Base-by-base conservation (phyloP, 2,329 filamentous ascomycete genomes). In the Fusarium praegraminearum region DNA sequence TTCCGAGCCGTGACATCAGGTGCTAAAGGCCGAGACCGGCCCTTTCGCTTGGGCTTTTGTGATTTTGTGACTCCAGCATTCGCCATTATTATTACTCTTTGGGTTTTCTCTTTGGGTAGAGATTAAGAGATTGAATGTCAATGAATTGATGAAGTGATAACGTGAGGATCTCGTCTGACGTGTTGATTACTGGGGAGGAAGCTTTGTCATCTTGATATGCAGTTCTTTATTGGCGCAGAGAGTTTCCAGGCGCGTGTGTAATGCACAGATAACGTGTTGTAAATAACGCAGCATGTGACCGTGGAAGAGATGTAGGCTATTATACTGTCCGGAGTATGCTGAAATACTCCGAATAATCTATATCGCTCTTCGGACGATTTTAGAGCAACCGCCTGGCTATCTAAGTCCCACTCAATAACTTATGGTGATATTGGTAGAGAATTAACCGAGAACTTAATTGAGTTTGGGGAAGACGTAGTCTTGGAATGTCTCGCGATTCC, bases 1-100 rank as follows among this genome's bases (percentile, higher is more conserved):
- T 65, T 65, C 16, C 62, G 47, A 7, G 62, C 62, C 12, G 60
- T 65, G 3, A 65, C 62, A 7, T 65, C 52, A 11, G 62, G 52
- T 4, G 62, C 60, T 15, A 65, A 30, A 24, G 62, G 62, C 28
- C 62, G 33, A 26, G 40, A 35, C 36, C 62, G 62, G 8, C 54
- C 54, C 13, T 65, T 65, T 8, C 62, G 38, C 38, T 65, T 65
- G 1, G 60, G 40, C 1, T 41, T 62, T 16, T 32, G 4, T 12
- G 26, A 16, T 18, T 45, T 65, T 4, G 32, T n/a, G 4, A 43
- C 36, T 5, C 45, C 45, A 9, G 45, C 24, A 41, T 59, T 22
- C 7, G 33, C 22, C 60, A 59, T 65, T 18, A 28, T 62, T 28
- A 5, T 10, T 13, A 11, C 18, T 15, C 5, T 20, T 24, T 8